Base-by-base conservation (phyloP, 306 rosid genomes). In the Casuarina equisetifolia region DNA sequence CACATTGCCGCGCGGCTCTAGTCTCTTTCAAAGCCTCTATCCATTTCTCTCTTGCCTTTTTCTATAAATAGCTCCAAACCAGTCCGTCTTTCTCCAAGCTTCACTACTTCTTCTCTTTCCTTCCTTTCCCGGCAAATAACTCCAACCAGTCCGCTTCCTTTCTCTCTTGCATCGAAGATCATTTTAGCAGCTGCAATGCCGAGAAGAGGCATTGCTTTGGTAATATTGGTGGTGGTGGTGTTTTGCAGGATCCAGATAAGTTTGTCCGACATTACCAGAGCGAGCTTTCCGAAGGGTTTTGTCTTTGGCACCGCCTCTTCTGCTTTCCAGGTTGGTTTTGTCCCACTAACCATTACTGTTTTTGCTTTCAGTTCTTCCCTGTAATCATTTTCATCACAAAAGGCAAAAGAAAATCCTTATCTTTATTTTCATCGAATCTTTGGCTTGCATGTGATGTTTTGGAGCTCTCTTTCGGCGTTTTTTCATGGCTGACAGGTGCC, bases 261-360 rank as follows among this genome's bases (percentile, higher is more conserved):
- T 67, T 70, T 52, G 16, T 85, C 98, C 5, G 70, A 84, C 52
- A 84, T 93, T 7, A 73, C 58, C 49, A 84, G 96, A 62, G 71
- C 53, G 66, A 84, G 92, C 81, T 93, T 93, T 68, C 98, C 98
- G 1, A 77, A 82, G 70, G 91, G 89, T 40, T 93, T 93, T 78
- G 92, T 91, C 58, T 93, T 93, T 48, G 98, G 98, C 8, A 93
- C 97, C 16, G 98, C 97, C 25, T 82, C 98, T 81, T 84, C 98
- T 55, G 95, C 97, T 69, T 91, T 90, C 80, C 98, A 90, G 97
- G 97, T 95, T 83, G 0, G 54, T 72, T 39, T 39, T 38, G 15
- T 3, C 50, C 70, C 49, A 16, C 8, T 66, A 36, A 62, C 19
- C 19, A 62, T 4, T 15, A 36, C 9, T 45, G 9, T 16, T 25